phyloP scores from a whole-genome alignment of 2,329 filamentous ascomycete genomes.

The Daldinia sp. region DNA sequence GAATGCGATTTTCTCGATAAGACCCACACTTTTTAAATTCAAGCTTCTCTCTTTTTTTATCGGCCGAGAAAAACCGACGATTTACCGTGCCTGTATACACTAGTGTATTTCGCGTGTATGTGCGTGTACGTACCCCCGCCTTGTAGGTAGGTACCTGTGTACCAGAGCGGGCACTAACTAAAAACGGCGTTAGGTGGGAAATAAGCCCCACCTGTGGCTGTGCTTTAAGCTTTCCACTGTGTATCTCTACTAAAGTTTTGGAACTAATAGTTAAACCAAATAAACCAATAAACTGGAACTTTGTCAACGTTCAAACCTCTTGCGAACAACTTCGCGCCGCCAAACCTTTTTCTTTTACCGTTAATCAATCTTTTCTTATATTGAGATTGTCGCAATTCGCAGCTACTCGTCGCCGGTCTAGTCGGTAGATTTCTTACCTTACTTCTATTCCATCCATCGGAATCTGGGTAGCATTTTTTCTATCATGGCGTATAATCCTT shows the following conservation, averaged over 20 bases:
- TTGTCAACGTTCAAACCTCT: conserved; percentile 17
- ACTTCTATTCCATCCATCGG: not conserved
- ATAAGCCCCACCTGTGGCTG: conserved; percentile 14
- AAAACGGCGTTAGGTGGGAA: too few species aligned
- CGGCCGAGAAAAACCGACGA: conserved; percentile 4
- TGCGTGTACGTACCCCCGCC: not conserved
- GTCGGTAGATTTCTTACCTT: not conserved
- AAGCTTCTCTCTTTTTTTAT: not conserved
- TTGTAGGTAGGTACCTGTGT: conserved; percentile 1
- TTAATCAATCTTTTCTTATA: not conserved
- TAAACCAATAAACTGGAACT: conserved; percentile 3
- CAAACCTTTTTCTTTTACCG: conserved; percentile 15
- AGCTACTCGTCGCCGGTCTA: conserved; percentile 2
- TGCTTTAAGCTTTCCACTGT: conserved; percentile 1
- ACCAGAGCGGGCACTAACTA: too few species aligned
- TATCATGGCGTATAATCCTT: conserved; percentile 68
- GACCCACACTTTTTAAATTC: not conserved
- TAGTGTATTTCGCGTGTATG: not conserved
- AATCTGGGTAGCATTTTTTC: conserved; percentile 5
- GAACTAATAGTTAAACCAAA: not conserved
- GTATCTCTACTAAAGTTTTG: too few species aligned
- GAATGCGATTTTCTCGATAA: conserved; percentile 8
- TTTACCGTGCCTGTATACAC: not conserved
- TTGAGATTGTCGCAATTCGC: not conserved
- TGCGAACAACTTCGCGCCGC: conserved; percentile 11